Evolutionary conservation across 306 rosid genomes (phyloP).

Genomic region (Citrullus amarus): DNA sequence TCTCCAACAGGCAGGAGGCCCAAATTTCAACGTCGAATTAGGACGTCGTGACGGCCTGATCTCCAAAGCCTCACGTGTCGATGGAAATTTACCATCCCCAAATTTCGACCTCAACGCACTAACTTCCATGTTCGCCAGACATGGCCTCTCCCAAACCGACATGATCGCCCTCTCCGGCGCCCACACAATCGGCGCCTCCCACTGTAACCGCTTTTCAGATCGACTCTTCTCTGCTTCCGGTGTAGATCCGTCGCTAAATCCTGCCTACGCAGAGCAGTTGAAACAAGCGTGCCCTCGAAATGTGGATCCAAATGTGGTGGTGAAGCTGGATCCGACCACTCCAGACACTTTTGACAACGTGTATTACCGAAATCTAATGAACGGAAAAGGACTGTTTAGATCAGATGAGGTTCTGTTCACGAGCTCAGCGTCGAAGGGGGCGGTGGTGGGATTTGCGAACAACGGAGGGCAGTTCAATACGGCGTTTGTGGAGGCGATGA

Average conservation of each 20-base stretch:
- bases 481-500: slow-evolving; percentile 54
- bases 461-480: slow-evolving; percentile 22
- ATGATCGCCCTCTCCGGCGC: slow-evolving; percentile 84
- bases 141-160: slow-evolving; percentile 41
- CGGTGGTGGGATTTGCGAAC: slow-evolving; percentile 45
- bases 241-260: slow-evolving; percentile 49
- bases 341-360: slow-evolving; percentile 40
- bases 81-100: slow-evolving; percentile 44
- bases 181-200: slow-evolving; percentile 66
- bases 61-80: slow-evolving; percentile 45
- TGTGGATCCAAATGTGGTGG: slow-evolving; percentile 20
- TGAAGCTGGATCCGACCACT: slow-evolving; percentile 35
- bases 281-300: slow-evolving; percentile 30
- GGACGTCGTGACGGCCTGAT: slow-evolving; percentile 60
- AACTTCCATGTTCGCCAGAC: slow-evolving; percentile 28
- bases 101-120: slow-evolving; percentile 30
- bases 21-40: slow-evolving; percentile 50
- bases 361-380: slow-evolving; percentile 39
- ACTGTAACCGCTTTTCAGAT: slow-evolving; percentile 39
- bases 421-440: slow-evolving; percentile 21
- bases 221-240: slow-evolving; percentile 36
- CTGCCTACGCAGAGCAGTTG: slow-evolving; percentile 30
- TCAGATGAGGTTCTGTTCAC: slow-evolving; percentile 55
- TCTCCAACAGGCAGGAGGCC: slow-evolving; percentile 47
- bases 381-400: slow-evolving; percentile 35